Conservation (phyloP, 2,329 filamentous ascomycete species). For the Xylaria multiplex region DNA sequence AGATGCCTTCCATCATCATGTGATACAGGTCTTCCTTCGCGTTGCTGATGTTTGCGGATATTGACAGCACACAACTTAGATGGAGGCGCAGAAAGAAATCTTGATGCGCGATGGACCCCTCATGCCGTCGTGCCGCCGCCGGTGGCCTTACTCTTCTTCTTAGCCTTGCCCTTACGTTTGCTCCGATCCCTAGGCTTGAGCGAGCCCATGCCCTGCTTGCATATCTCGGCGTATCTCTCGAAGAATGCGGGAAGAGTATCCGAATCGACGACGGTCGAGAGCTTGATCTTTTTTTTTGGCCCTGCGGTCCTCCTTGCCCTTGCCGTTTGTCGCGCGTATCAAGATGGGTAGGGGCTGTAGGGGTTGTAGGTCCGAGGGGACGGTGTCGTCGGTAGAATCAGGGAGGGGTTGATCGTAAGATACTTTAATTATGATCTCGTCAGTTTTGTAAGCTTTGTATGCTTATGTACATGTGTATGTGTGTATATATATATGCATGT, state of each 20-base stretch:
- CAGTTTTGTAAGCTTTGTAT: slow-evolving; percentile 11
- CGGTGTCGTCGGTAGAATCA: slow-evolving; percentile 57
- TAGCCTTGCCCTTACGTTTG: slow-evolving; percentile 83
- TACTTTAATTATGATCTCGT: slow-evolving; percentile 49
- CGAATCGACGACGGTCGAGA: slow-evolving; percentile 84
- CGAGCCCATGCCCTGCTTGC: slow-evolving; percentile 86
- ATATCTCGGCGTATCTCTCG: slow-evolving; percentile 85
- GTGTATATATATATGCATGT: background rate
- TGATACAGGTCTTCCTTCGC: background rate
- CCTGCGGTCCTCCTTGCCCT: slow-evolving; percentile 65
- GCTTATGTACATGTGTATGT: background rate
- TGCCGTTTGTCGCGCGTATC: slow-evolving; percentile 86
- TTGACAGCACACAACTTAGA: background rate
- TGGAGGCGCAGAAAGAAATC: background rate
- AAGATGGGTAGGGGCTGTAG: slow-evolving; percentile 75
- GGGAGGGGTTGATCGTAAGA: slow-evolving; percentile 57
- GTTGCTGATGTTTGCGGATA: background rate
- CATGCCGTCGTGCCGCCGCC: slow-evolving; percentile 38
- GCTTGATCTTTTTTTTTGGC: slow-evolving; percentile 68
- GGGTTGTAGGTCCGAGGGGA: slow-evolving; percentile 69
- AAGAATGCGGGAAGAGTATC: slow-evolving; percentile 84
- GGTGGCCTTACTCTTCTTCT: slow-evolving; percentile 71
- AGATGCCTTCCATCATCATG: background rate
- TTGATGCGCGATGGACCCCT: background rate
- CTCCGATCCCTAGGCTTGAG: slow-evolving; percentile 94